Evolutionary conservation across 148 eudicot genomes (phyloP), one percentile per base, ranked within the genome.

Genomic region (Dysphania ambrosioides): DNA sequence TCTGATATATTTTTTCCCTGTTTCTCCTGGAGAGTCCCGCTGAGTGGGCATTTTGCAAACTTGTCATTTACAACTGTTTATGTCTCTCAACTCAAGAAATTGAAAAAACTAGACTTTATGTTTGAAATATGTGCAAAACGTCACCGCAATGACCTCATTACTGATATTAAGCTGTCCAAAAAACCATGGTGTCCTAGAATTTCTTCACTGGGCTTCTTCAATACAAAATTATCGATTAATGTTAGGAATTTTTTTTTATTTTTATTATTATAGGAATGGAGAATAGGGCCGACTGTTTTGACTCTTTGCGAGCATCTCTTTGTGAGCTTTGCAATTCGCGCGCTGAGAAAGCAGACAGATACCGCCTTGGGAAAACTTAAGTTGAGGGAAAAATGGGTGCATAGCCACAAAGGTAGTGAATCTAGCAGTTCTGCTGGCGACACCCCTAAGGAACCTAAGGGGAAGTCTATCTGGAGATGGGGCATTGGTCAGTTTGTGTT

Each of bases 261-360:
- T n/a, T n/a, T n/a, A n/a, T n/a, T 19, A 6, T 30, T 77, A 74
- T 87, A 93, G 99, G 97, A 88, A 56, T 95, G 99, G 97, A 86
- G 81, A 85, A 77, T 95, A 24, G 96, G 93, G 56, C 99, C 99
- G 24, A 92, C 94, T 15, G 78, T 95, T 40, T 78, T 89, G 79
- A 95, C 99, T 66, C 77, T 95, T 80, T 89, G 91, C 34, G 97
- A 95, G 76, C 99, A 95, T 82, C 94, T 95, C 18, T 90, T 95
- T 69, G 99, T 95, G 83, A 95, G 97, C 79, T 95, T 95, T 72
- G 87, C 88, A 10, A 95, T 95, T 71, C 96, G 97, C 19, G 41
- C 79, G 72, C 85, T 95, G 73, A 84, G 97, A 79, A 92, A 85
- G 79, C 93, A 85, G 77, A 82, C 94, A 44, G 82, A 84, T 61